Conservation (phyloP, 2,329 filamentous ascomycete genomes). For the Fusarium sp. region DNA sequence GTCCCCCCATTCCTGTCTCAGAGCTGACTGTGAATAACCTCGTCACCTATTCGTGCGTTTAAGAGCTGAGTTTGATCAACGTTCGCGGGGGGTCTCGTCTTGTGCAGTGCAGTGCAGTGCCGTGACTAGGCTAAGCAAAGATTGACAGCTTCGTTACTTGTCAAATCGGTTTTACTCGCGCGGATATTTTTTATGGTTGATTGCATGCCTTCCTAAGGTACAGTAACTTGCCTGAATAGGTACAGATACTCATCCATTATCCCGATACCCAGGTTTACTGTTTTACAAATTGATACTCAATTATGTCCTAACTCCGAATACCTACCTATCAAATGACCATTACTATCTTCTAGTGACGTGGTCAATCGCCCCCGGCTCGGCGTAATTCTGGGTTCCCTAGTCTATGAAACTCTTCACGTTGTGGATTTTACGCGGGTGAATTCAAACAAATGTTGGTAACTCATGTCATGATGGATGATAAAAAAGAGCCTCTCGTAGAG, state of each 20-base stretch:
- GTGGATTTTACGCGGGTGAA: constrained; percentile 34
- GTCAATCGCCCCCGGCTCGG: constrained; percentile 24
- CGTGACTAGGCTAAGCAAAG: constrained; percentile 23
- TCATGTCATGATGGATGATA: constrained; percentile 33
- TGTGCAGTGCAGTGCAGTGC: constrained; percentile 11
- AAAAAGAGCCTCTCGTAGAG: neutral
- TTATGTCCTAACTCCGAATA: constrained; percentile 3
- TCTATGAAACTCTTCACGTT: constrained; percentile 9
- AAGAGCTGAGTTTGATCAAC: neutral
- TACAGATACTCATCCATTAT: no score
- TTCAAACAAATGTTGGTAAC: constrained; percentile 8
- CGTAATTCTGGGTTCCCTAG: constrained; percentile 32
- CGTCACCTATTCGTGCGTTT: constrained; percentile 49
- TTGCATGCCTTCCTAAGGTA: constrained; percentile 32
- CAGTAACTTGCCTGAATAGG: constrained; percentile 2
- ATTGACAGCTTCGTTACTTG: constrained; percentile 1
- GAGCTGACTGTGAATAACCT: neutral
- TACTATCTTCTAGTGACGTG: constrained; percentile 27
- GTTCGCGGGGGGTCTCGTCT: neutral
- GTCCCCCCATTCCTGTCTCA: constrained; percentile 6
- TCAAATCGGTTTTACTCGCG: constrained; percentile 8
- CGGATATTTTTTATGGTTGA: constrained; percentile 42
- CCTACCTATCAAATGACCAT: constrained; percentile 24
- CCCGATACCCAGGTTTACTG: neutral
- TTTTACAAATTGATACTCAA: neutral